A percentile compares a stretch with the other conserved stretches of the same genome.
Conservation (phyloP, 106 monocot genomes). For the Gastrodia elata region DNA sequence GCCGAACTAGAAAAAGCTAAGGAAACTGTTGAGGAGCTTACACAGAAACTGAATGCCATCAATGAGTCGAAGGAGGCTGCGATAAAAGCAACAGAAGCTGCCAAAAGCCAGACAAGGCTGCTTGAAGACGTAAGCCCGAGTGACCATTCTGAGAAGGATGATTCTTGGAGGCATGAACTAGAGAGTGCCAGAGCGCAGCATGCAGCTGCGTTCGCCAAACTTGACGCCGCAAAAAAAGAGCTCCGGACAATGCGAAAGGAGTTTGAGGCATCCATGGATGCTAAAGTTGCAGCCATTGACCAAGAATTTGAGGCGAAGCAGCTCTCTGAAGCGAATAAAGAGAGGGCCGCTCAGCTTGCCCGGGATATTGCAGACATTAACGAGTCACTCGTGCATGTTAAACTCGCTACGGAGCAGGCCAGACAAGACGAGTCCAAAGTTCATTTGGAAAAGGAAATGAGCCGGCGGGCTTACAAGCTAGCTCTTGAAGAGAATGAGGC, state of each 20-base stretch:
- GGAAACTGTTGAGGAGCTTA: constrained; percentile 31
- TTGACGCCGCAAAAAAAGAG: constrained; percentile 55
- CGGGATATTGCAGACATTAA: constrained; percentile 46
- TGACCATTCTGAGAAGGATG: constrained; percentile 13
- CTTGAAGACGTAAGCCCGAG: constrained; percentile 19
- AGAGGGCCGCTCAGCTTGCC: constrained; percentile 40
- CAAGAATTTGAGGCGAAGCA: constrained; percentile 47
- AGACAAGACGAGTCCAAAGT: constrained; percentile 40
- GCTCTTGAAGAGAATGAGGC: constrained; percentile 37
- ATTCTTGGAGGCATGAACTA: constrained; percentile 25
- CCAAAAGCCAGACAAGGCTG: constrained; percentile 28
- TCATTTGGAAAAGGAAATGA: constrained; percentile 38
- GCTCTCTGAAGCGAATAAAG: constrained; percentile 28
- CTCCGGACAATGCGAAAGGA: constrained; percentile 52
- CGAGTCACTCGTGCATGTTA: constrained; percentile 55
- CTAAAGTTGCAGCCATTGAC: constrained; percentile 35
- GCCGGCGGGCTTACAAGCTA: constrained; percentile 26
- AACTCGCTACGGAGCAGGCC: constrained; percentile 50
- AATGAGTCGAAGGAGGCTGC: constrained; percentile 46
- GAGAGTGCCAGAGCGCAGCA: constrained; percentile 45
- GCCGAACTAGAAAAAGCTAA: constrained; percentile 45
- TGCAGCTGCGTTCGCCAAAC: constrained; percentile 32
- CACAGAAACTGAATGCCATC: constrained; percentile 23
- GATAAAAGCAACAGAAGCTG: constrained; percentile 35
- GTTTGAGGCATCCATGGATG: constrained; percentile 40